phyloP scores from a whole-genome alignment of 2,329 filamentous ascomycete genomes.

The Stachybotrys echinatus region DNA sequence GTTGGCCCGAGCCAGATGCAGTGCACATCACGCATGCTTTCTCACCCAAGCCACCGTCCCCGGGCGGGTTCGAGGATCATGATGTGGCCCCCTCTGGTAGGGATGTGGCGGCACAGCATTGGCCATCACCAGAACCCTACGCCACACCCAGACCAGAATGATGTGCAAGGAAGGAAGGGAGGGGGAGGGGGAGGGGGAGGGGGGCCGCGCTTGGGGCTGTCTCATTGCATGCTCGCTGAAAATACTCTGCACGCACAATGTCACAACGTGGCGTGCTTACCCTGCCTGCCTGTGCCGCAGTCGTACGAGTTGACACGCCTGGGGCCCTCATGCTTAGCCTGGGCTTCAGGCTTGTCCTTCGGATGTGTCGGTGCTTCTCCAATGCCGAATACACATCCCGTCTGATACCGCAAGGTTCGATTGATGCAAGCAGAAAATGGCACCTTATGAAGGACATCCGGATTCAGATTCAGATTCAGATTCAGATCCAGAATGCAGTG shows the following conservation, averaged over 20 bases:
- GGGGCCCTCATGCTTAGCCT: too few relatives aligned
- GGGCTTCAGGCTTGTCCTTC: background rate
- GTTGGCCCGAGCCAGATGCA: too few relatives aligned
- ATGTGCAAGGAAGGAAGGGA: too few relatives aligned
- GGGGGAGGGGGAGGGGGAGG: too few relatives aligned
- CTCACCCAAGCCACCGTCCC: background rate
- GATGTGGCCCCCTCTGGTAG: background rate
- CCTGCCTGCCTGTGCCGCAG: background rate
- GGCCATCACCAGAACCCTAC: background rate
- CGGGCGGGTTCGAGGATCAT: background rate
- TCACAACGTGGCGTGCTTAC: background rate
- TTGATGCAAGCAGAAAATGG: too few relatives aligned
- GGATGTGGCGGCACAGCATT: background rate
- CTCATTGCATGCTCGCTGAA: background rate
- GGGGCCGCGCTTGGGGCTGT: background rate
- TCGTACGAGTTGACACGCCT: background rate
- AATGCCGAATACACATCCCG: background rate
- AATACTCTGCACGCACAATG: too few relatives aligned
- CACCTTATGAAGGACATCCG: too few relatives aligned
- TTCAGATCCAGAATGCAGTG: too few relatives aligned
- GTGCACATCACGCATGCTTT: too few relatives aligned
- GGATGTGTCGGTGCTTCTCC: background rate
- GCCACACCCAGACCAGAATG: background rate
- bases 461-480: too few relatives aligned
- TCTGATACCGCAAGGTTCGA: too few relatives aligned